phyloP scores from a whole-genome alignment of 768 basidiomycete species.

The Calocybe gangraenosa region DNA sequence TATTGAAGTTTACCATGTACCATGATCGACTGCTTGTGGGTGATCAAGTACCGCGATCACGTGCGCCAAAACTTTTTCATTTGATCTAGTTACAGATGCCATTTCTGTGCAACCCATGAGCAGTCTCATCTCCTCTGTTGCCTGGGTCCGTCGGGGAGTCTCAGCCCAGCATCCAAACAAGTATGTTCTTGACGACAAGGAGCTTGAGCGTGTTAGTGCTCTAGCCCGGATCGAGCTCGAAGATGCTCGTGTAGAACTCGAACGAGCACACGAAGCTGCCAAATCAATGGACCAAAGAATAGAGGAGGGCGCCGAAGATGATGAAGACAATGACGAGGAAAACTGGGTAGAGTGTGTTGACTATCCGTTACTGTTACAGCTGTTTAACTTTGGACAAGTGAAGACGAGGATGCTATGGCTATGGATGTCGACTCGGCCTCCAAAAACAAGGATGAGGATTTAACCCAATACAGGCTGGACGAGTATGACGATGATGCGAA shows the following conservation, averaged over 20 bases:
- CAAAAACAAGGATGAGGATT: constrained; percentile 51
- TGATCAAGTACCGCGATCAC: constrained; percentile 12
- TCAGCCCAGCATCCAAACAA: constrained; percentile 72
- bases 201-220: constrained; percentile 84
- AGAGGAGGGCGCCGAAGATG: constrained; percentile 61
- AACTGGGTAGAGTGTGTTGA: constrained; percentile 87
- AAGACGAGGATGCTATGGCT: constrained; percentile 35
- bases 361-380: constrained; percentile 5
- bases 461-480: constrained; percentile 87
- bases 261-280: constrained; percentile 75
- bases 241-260: constrained; percentile 82
- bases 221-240: constrained; percentile 87
- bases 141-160: constrained; percentile 82
- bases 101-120: constrained; percentile 44
- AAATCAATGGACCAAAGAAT: constrained; percentile 64
- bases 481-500: constrained; percentile 81
- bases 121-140: constrained; percentile 68
- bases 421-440: constrained; percentile 57
- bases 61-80: constrained; percentile 18
- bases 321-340: constrained; percentile 46
- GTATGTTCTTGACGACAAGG: constrained; percentile 87
- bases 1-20: no score
- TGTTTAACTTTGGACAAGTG: constrained; percentile 22
- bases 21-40: no score
- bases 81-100: constrained; percentile 1